These are phyloP conservation scores for Coemansia sp. DNA, from an alignment of 192 early-diverging fungal genomes.

Conservation along the genomic window DNA sequence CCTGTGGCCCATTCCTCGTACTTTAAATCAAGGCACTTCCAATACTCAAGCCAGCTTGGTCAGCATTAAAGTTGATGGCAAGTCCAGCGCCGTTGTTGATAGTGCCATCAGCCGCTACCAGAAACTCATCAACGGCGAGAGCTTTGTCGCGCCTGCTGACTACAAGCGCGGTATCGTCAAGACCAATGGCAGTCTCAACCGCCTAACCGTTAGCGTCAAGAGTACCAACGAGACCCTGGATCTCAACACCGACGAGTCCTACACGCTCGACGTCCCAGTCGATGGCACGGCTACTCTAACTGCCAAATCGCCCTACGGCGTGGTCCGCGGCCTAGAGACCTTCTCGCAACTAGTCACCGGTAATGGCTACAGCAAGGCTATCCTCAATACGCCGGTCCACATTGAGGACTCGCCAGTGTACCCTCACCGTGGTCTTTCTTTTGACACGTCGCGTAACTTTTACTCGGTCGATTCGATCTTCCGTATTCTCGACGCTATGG, in stretches of 20 bases:
- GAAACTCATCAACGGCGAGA: slow-evolving; percentile 38
- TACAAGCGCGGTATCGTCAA: slow-evolving; percentile 40
- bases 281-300: slow-evolving; percentile 57
- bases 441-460: slow-evolving; percentile 72
- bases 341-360: slow-evolving; percentile 68
- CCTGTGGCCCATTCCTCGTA: slow-evolving; percentile 48
- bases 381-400: slow-evolving; percentile 61
- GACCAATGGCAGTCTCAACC: slow-evolving; percentile 25
- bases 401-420: slow-evolving; percentile 68
- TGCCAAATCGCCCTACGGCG: slow-evolving; percentile 67
- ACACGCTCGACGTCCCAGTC: slow-evolving; percentile 64
- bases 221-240: slow-evolving; percentile 49
- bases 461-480: slow-evolving; percentile 61
- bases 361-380: slow-evolving; percentile 53
- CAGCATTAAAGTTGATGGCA: slow-evolving; percentile 25
- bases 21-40: slow-evolving; percentile 29
- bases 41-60: slow-evolving; percentile 34
- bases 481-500: slow-evolving; percentile 67
- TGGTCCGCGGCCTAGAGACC: slow-evolving; percentile 71
- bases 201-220: slow-evolving; percentile 28
- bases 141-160: slow-evolving; percentile 40
- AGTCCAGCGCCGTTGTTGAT: slow-evolving; percentile 18
- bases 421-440: slow-evolving; percentile 67
- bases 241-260: slow-evolving; percentile 67
- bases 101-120: slow-evolving; percentile 38